phyloP scores from a whole-genome alignment of 78 protist genomes.

The Dictyostelium capitatum region DNA sequence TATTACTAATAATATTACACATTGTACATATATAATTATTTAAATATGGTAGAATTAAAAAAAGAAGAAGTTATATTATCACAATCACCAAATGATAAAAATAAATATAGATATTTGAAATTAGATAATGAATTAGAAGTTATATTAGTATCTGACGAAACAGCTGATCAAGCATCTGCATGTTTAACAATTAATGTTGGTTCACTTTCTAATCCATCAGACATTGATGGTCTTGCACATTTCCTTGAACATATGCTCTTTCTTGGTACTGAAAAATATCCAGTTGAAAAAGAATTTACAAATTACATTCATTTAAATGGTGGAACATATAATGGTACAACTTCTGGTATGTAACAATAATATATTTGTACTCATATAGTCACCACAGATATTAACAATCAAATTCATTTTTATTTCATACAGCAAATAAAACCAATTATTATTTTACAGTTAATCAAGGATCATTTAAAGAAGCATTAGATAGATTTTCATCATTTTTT shows the following conservation, averaged over 20 bases:
- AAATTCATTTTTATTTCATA: neutral
- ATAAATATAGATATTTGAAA: slow-evolving; percentile 38
- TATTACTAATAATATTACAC: no score
- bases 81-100: slow-evolving; percentile 70
- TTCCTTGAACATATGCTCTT: slow-evolving; percentile 89
- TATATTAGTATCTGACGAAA: slow-evolving; percentile 17
- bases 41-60: neutral
- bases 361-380: neutral
- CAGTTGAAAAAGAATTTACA: slow-evolving; percentile 59
- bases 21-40: no score
- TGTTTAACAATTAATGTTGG: slow-evolving; percentile 63
- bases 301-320: neutral
- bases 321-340: slow-evolving; percentile 37
- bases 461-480: slow-evolving; percentile 49
- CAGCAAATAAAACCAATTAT: slow-evolving; percentile 46
- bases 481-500: slow-evolving; percentile 84
- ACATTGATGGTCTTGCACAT: slow-evolving; percentile 88
- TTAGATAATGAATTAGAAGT: slow-evolving; percentile 54
- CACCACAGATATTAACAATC: neutral
- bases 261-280: slow-evolving; percentile 82
- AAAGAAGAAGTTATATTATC: neutral
- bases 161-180: slow-evolving; percentile 25
- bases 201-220: slow-evolving; percentile 73
- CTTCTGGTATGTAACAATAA: slow-evolving; percentile 15
- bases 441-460: slow-evolving; percentile 42